Evolutionary conservation across 371 early-diverging fungal genomes (phyloP).

Genomic region (Actinomortierella ambigua): DNA sequence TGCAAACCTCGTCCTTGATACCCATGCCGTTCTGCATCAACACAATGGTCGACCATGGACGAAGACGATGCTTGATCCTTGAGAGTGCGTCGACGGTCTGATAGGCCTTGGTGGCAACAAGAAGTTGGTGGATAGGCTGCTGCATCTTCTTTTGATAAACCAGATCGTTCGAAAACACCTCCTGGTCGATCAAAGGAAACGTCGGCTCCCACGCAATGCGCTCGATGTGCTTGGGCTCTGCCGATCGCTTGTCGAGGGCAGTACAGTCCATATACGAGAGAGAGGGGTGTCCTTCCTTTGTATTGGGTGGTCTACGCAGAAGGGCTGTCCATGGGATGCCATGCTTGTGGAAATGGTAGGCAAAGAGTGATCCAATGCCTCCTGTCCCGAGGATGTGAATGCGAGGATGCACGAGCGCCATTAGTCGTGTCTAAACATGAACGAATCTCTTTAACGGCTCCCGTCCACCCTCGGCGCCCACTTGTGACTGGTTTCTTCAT

Average conservation of each 20-base stretch:
- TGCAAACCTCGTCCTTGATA: slow-evolving; percentile 36
- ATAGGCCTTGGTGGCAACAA: slow-evolving; percentile 38
- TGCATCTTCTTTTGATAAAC: slow-evolving; percentile 29
- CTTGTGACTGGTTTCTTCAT: too few relatives aligned
- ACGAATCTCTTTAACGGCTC: too few relatives aligned
- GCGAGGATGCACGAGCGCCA: slow-evolving; percentile 4
- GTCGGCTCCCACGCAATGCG: slow-evolving; percentile 34
- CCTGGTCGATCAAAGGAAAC: slow-evolving; percentile 39
- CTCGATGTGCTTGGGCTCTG: slow-evolving; percentile 24
- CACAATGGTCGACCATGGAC: slow-evolving; percentile 42
- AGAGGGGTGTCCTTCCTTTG: slow-evolving; percentile 8
- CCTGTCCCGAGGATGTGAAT: slow-evolving; percentile 41
- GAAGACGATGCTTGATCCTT: slow-evolving; percentile 38
- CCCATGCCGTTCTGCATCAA: slow-evolving; percentile 47
- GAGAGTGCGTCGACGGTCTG: slow-evolving; percentile 40
- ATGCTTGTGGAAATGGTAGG: slow-evolving; percentile 28
- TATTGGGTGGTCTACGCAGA: slow-evolving; percentile 22
- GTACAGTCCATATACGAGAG: slow-evolving; percentile 42
- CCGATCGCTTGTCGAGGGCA: slow-evolving; percentile 10
- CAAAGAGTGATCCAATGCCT: slow-evolving; percentile 40
- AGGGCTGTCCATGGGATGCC: slow-evolving; percentile 35
- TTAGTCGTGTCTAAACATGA: too few relatives aligned
- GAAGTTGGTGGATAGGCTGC: slow-evolving; percentile 31
- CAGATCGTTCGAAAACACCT: slow-evolving; percentile 34
- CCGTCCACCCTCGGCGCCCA: too few relatives aligned